A percentile compares a stretch with the other conserved stretches of the same genome.
Conservation (phyloP, 345 rosid species). For the Eucalyptus pumila region DNA sequence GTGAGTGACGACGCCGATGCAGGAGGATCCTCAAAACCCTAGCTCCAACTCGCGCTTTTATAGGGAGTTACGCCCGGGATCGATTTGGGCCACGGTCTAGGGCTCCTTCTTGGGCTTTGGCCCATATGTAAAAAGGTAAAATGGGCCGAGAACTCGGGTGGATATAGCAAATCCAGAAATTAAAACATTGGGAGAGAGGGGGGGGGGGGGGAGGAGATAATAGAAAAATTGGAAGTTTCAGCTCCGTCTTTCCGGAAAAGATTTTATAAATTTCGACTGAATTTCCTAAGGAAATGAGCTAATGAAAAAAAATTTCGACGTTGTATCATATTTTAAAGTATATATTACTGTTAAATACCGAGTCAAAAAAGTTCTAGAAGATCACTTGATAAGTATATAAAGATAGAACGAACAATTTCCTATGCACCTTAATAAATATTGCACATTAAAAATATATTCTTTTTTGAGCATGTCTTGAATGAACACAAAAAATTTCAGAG, state of each 20-base stretch:
- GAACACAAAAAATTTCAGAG: not conserved
- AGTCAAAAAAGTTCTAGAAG: not conserved
- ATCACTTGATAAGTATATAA: not conserved
- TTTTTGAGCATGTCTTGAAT: not conserved
- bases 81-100: not conserved
- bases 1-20: not conserved
- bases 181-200: not conserved
- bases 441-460: not conserved
- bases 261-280: not conserved
- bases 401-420: not conserved
- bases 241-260: not conserved
- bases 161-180: not conserved
- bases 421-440: not conserved
- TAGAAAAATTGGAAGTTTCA: not conserved
- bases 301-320: not conserved
- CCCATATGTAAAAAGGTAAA: not conserved
- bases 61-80: not conserved
- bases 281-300: not conserved
- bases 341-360: not conserved
- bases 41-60: not conserved
- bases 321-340: not conserved
- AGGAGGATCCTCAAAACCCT: not conserved
- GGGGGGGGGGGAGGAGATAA: not conserved
- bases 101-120: not conserved
- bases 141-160: not conserved